Evolutionary conservation across 176 grass and related monocot genomes (phyloP).

Genomic region (Rhynchospora pubera): DNA sequence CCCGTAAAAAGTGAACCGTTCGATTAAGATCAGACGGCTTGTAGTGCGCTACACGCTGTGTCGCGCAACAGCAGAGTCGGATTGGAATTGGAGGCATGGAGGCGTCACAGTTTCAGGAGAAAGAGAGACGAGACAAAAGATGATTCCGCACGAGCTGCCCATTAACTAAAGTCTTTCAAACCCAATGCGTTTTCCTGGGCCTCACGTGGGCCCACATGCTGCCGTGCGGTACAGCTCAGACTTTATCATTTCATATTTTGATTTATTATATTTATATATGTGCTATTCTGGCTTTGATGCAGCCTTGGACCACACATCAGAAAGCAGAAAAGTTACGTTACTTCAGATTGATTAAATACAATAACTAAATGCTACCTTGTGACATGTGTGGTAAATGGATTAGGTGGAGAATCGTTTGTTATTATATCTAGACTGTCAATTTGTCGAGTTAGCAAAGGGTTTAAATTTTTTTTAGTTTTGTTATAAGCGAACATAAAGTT

Average conservation of each 20-base stretch:
- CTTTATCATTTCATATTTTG: neutral
- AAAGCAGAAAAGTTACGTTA: neutral
- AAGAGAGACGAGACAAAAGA: constrained; percentile 17
- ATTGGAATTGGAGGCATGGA: neutral
- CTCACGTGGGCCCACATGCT: neutral
- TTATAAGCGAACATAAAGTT: too few relatives aligned
- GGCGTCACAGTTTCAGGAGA: neutral
- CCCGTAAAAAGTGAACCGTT: too few relatives aligned
- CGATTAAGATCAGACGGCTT: too few relatives aligned
- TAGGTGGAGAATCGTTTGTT: neutral
- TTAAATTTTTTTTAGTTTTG: too few relatives aligned
- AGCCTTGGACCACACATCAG: neutral
- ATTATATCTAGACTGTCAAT: too few relatives aligned
- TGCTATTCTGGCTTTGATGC: neutral
- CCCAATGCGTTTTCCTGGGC: neutral
- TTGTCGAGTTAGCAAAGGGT: too few relatives aligned
- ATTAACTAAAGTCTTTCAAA: neutral
- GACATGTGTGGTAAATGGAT: constrained; percentile 8
- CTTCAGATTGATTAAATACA: neutral
- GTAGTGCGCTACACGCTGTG: too few relatives aligned
- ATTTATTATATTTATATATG: neutral
- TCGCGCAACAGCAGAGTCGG: too few relatives aligned
- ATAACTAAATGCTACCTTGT: neutral
- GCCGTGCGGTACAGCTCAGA: constrained; percentile 20
- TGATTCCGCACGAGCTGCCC: constrained; percentile 16